A percentile compares a stretch with the other conserved stretches of the same genome.
Conservation (phyloP, 345 rosid genomes). For the Citrus reticulata region DNA sequence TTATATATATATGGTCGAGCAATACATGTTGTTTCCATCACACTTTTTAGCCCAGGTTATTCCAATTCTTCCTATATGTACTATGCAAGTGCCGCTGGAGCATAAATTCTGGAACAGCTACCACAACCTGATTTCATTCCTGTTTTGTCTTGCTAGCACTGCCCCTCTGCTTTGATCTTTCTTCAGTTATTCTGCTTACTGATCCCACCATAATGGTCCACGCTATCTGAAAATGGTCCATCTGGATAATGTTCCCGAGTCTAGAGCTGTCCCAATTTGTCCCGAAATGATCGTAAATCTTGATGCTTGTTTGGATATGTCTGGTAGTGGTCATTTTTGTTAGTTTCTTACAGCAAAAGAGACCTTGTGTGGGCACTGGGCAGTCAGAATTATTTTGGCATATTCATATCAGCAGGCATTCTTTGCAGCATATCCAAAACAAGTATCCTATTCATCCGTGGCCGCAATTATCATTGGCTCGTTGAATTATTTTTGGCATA, state of each 20-base stretch:
- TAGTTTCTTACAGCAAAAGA: no score
- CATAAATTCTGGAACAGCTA: background rate
- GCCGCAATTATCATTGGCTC: no score
- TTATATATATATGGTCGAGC: no score
- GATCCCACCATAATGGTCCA: background rate
- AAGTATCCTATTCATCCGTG: background rate
- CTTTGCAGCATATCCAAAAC: background rate
- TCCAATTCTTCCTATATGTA: background rate
- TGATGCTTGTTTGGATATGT: background rate
- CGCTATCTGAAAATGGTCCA: background rate
- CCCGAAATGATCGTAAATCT: background rate
- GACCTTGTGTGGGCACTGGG: background rate
- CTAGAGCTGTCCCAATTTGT: background rate
- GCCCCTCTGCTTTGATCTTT: background rate
- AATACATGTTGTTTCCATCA: background rate
- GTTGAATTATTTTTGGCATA: no score
- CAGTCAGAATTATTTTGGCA: constrained; percentile 4
- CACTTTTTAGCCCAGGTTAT: background rate
- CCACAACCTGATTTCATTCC: background rate
- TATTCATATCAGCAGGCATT: background rate
- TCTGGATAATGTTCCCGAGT: background rate
- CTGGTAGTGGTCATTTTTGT: background rate
- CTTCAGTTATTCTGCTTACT: background rate
- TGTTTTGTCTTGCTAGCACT: background rate
- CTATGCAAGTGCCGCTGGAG: background rate